Percentiles rank a stretch among this genome's conserved stretches.
Evolutionary conservation across 352 stramenopile species (phyloP).

Genomic region (Phytophthora pisi): DNA sequence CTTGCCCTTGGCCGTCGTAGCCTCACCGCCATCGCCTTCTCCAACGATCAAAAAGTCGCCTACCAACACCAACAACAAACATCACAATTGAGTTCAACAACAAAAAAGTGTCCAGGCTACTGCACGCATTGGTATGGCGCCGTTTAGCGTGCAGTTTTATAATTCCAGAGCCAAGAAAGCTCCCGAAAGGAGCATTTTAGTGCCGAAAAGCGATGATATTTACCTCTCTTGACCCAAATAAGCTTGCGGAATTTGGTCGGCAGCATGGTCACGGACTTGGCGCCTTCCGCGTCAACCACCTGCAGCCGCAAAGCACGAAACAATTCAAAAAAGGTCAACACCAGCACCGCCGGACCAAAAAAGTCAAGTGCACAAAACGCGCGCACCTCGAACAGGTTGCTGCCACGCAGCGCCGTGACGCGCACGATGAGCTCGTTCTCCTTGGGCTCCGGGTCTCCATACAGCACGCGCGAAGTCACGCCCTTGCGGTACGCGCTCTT

Average conservation of each 20-base stretch:
- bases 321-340: neutral
- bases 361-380: neutral
- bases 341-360: conserved; percentile 1
- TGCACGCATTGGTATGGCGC: neutral
- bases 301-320: conserved; percentile 19
- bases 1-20: conserved; percentile 81
- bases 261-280: conserved; percentile 92
- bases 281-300: conserved; percentile 67
- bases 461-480: conserved; percentile 92
- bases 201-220: neutral
- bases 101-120: neutral
- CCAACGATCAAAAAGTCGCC: conserved; percentile 97
- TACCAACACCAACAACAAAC: conserved; percentile 11
- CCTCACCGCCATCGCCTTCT: conserved; percentile 62
- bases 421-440: conserved; percentile 92
- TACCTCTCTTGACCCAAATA: conserved; percentile 97
- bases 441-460: conserved; percentile 90
- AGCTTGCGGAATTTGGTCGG: conserved; percentile 98
- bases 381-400: conserved; percentile 96
- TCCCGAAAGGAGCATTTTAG: neutral
- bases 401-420: conserved; percentile 91
- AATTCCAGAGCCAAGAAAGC: neutral
- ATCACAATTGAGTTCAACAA: neutral
- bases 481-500: conserved; percentile 93
- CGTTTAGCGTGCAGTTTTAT: neutral